Base-by-base conservation (phyloP, 202 grass and related monocot genomes). In the Carex arenaria region DNA sequence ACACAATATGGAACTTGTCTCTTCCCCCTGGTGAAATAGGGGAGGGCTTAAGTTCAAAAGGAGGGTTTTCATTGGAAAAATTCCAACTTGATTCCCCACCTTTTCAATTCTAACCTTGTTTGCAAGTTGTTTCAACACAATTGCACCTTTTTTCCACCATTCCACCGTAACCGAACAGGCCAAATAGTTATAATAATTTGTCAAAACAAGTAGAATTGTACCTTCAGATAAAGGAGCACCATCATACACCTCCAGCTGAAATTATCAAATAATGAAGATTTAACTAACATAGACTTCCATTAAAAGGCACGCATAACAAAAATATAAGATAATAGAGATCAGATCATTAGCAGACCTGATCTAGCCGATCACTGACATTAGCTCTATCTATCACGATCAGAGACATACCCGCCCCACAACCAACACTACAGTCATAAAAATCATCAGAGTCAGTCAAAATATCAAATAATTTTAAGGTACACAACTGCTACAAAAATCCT, bases 351-450 rank as follows among this genome's bases (percentile, higher is more conserved):
- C n/a, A 86, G 79, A 95, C 96, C 96, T 95, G 51, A 81, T 95
- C 88, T 82, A 99, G 85, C 82, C 32, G 85, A 77, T 93, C 88
- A 75, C 89, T 85, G 80, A 15, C 85, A 85, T 92, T 93, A 83
- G 88, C 59, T 89, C 88, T 95, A 73, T 95, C 96, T 70, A 99
- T 89, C 73, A 99, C 70, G 85, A 99, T 92, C 81, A 93, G 57
- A 72, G 96, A 95, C 59, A 90, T 72, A 53, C 91, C 93, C 4
- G 26, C 86, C 80, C 93, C 96, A 84, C 96, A 99, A 51, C 93
- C 93, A 43, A 94, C 96, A 80, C 96, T 95, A 87, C 54, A 93
- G 23, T 40, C 9, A 30, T 87, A 93, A 49, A 61, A 12, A 80
- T 70, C 34, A 45, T 38, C 20, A 54, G 31, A 17, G 11, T 60